phyloP scores from a whole-genome alignment of 768 basidiomycete species.

The Plicaturopsis crispa region DNA sequence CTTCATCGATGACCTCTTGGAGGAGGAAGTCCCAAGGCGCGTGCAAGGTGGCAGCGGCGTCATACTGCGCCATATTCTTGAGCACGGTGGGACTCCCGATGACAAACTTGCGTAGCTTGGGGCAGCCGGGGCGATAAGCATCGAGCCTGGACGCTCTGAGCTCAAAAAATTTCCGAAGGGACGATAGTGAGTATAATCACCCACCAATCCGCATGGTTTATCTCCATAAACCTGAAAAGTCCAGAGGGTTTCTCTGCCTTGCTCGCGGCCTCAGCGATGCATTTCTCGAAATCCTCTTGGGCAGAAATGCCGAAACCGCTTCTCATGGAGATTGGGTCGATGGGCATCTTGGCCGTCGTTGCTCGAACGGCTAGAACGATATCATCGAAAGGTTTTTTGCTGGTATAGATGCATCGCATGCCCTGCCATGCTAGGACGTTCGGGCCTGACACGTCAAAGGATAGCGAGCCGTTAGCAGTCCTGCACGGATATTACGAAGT shows the following conservation, averaged over 20 bases:
- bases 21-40: background rate
- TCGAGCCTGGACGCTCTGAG: background rate
- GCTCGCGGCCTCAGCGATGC: background rate
- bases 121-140: background rate
- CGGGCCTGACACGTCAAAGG: background rate
- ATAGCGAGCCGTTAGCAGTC: too few relatives aligned
- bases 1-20: background rate
- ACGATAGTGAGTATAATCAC: background rate
- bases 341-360: background rate
- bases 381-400: background rate
- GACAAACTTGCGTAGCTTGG: background rate
- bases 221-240: background rate
- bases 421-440: background rate
- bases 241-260: background rate
- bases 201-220: background rate
- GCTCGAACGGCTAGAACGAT: background rate
- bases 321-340: background rate
- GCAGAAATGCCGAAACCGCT: background rate
- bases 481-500: too few relatives aligned
- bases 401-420: background rate
- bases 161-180: background rate
- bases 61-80: background rate
- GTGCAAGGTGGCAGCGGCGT: background rate
- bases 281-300: background rate
- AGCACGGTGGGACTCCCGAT: background rate